A percentile compares a stretch with the other conserved stretches of the same genome.
Evolutionary conservation across 306 rosid genomes (phyloP).

Genomic region (Fragaria nilgerrensis): DNA sequence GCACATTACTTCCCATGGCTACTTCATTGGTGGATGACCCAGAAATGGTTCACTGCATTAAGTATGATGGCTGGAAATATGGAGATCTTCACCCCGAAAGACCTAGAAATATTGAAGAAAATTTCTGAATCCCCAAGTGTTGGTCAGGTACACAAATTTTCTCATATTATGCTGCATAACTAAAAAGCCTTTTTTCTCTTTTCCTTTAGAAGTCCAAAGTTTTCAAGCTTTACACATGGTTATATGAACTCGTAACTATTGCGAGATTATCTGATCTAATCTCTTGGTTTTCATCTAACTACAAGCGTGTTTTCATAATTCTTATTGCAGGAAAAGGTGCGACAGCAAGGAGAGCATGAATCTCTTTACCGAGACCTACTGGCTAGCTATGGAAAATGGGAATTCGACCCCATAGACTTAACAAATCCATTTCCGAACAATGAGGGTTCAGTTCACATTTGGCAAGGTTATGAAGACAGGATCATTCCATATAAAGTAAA

Average conservation of each 20-base stretch:
- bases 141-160: slow-evolving; percentile 40
- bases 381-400: slow-evolving; percentile 55
- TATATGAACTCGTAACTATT: background rate
- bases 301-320: background rate
- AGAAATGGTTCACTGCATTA: slow-evolving; percentile 64
- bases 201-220: background rate
- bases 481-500: slow-evolving; percentile 45
- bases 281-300: background rate
- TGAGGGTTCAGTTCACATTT: slow-evolving; percentile 57
- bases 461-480: slow-evolving; percentile 69
- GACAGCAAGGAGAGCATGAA: slow-evolving; percentile 70
- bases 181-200: background rate
- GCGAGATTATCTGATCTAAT: background rate
- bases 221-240: background rate
- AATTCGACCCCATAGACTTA: slow-evolving; percentile 52
- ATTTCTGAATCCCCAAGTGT: slow-evolving; percentile 26
- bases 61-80: slow-evolving; percentile 19
- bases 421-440: slow-evolving; percentile 42
- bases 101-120: slow-evolving; percentile 42
- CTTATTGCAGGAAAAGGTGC: slow-evolving; percentile 43
- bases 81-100: slow-evolving; percentile 30
- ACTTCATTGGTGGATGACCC: slow-evolving; percentile 78
- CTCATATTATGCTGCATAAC: background rate
- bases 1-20: slow-evolving; percentile 76
- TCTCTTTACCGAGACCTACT: slow-evolving; percentile 56